phyloP scores from a whole-genome alignment of 2,329 filamentous ascomycete species.

The Thermochaetoides dissita region DNA sequence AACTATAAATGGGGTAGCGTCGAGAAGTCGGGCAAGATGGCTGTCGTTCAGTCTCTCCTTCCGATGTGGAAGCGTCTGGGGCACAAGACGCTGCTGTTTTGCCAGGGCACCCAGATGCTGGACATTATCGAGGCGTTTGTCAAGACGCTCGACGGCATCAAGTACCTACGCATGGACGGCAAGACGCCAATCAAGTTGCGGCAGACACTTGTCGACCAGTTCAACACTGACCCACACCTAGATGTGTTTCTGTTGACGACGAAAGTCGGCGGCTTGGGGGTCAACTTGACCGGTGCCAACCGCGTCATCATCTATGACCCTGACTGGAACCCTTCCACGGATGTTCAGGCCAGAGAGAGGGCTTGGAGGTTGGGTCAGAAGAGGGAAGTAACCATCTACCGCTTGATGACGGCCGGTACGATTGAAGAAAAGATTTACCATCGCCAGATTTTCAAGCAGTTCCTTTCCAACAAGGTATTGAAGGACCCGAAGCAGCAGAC shows the following conservation, averaged over 20 bases:
- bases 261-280: constrained; percentile 83
- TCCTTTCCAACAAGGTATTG: constrained; percentile 89
- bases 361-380: constrained; percentile 95
- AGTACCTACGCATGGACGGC: constrained; percentile 85
- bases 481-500: constrained; percentile 88
- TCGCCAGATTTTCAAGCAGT: constrained; percentile 96
- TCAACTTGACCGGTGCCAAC: constrained; percentile 89
- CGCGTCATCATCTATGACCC: constrained; percentile 97
- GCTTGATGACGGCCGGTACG: constrained; percentile 93
- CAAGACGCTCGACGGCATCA: constrained; percentile 49
- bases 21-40: constrained; percentile 84
- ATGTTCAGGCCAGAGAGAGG: constrained; percentile 85
- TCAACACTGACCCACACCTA: constrained; percentile 67
- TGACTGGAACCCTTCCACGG: constrained; percentile 96
- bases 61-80: constrained; percentile 80
- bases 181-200: constrained; percentile 75
- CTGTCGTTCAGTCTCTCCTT: constrained; percentile 76
- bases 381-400: constrained; percentile 86
- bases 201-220: constrained; percentile 82
- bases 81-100: constrained; percentile 87
- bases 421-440: constrained; percentile 99
- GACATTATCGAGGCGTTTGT: constrained; percentile 84
- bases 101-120: constrained; percentile 87
- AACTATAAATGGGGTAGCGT: constrained; percentile 67
- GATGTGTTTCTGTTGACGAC: constrained; percentile 90